Evolutionary conservation across 208 protist species (phyloP), one percentile per base, ranked within the genome.

Genomic region (Sergeia podlipaevii): DNA sequence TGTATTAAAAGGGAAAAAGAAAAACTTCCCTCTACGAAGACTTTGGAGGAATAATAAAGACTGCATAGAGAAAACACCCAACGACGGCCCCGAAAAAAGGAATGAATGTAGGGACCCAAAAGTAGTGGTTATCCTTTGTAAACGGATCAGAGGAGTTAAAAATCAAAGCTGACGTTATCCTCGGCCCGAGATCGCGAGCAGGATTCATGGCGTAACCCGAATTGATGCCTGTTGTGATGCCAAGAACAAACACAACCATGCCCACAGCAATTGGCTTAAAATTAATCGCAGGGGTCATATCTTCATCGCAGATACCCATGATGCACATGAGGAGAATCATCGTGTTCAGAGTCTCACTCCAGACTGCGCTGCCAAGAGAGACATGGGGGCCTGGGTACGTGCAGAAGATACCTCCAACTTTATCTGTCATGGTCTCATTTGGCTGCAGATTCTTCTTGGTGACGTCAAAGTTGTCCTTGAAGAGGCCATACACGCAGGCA

Each of bases 191-290:
- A 41, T 68, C 61, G 18, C 61, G 37, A 3, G 61, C 61, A 4
- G 61, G 61, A 30, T 68, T 68, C 26, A 63, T 48, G 15, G 61
- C 61, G 43, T 60, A 60, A 6, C 61, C 61, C 2, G 61, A 48
- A 36, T 32, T 29, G 18, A 18, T 44, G 28, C 61, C 54, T 11
- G 50, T 42, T 17, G 46, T 43, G 32, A 52, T 51, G 24, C 61
- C 61, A 42, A 68, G 42, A 11, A 36, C 54, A 52, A 68, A 62
- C 2, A 62, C 37, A 8, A 62, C 32, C 4, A 47, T n/a, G 26
- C 53, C 61, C 7, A 68, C 43, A 3, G 61, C 61, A 4, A 68
- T 8, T 11, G 61, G 61, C 54, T 60, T 50, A 36, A 43, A 27
- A 18, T 38, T 50, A 7, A n/a, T 38, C n/a, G 50, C 39, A 3